A percentile compares a stretch with the other conserved stretches of the same genome.
phyloP scores from a whole-genome alignment of 2,329 filamentous ascomycete species.

The Capronia epimyces region DNA sequence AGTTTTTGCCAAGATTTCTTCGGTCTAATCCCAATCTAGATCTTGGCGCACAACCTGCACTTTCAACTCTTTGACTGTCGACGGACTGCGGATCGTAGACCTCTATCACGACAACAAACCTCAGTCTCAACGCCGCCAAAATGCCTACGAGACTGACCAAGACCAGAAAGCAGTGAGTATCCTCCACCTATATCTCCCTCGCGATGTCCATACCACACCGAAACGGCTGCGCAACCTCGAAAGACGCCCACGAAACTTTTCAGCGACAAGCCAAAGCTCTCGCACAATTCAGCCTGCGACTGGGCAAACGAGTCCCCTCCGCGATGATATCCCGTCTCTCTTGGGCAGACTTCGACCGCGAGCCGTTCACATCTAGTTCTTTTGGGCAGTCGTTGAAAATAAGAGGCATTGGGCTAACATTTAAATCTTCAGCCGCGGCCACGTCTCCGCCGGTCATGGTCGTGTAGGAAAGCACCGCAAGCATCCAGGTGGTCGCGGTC shows the following conservation, averaged over 20 bases:
- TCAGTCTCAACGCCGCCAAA: conserved; percentile 37
- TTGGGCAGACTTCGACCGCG: background rate
- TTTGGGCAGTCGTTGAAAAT: conserved; percentile 2
- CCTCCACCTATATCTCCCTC: background rate
- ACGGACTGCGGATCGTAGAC: background rate
- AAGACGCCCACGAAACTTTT: conserved; percentile 14
- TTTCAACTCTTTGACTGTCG: background rate
- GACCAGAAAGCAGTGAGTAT: conserved; percentile 45
- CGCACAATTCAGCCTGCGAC: background rate
- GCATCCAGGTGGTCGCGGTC: conserved; percentile 71
- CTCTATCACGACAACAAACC: conserved; percentile 9
- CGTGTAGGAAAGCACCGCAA: conserved; percentile 99
- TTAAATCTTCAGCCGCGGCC: conserved; percentile 66
- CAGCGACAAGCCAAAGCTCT: background rate
- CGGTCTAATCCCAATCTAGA: background rate
- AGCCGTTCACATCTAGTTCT: background rate
- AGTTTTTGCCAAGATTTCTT: conserved; percentile 6
- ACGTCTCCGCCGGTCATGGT: conserved; percentile 97
- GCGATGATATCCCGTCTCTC: background rate
- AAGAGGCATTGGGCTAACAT: conserved; percentile 29
- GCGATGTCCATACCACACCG: background rate
- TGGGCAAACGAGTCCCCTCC: background rate
- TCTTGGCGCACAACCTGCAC: conserved; percentile 7
- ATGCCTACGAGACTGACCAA: conserved; percentile 50
- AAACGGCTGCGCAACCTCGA: conserved; percentile 17